These are phyloP conservation scores for Aspergillus hancockii DNA, from an alignment of 495 filamentous ascomycete species.

Conservation along the genomic window DNA sequence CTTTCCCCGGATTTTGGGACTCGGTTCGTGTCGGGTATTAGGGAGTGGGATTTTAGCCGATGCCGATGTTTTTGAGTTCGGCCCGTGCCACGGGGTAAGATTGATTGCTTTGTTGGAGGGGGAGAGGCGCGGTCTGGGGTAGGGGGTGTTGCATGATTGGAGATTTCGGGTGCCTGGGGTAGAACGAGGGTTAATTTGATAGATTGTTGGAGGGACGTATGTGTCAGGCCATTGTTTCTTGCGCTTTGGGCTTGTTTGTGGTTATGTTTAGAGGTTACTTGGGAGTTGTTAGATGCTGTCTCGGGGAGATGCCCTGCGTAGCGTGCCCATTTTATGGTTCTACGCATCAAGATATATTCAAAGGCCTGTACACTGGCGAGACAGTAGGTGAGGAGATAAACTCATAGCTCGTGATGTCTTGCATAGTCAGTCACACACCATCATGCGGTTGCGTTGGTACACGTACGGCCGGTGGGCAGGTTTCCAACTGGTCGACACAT, in stretches of 20 bases:
- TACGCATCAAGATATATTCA: too few relatives aligned
- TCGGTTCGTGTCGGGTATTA: background rate
- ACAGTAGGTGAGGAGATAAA: background rate
- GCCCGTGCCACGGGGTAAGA: background rate
- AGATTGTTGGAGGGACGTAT: background rate
- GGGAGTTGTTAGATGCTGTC: too few relatives aligned
- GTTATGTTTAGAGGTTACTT: background rate
- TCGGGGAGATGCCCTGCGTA: too few relatives aligned
- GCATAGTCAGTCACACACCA: background rate
- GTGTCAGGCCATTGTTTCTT: background rate
- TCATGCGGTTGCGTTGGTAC: background rate
- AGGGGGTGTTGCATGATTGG: background rate
- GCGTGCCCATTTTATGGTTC: too few relatives aligned
- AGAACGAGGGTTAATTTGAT: background rate
- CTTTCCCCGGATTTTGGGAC: background rate
- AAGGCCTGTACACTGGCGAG: background rate
- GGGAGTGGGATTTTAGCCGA: background rate
- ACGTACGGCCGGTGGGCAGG: background rate
- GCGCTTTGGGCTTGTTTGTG: background rate
- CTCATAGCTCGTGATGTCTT: background rate
- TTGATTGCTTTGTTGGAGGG: too few relatives aligned
- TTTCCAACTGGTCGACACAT: background rate
- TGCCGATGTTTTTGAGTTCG: background rate
- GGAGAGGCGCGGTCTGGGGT: background rate
- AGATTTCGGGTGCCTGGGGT: background rate